Base-by-base conservation (phyloP, 1,284 basidiomycete genomes). In the Dichomitus squalens region DNA sequence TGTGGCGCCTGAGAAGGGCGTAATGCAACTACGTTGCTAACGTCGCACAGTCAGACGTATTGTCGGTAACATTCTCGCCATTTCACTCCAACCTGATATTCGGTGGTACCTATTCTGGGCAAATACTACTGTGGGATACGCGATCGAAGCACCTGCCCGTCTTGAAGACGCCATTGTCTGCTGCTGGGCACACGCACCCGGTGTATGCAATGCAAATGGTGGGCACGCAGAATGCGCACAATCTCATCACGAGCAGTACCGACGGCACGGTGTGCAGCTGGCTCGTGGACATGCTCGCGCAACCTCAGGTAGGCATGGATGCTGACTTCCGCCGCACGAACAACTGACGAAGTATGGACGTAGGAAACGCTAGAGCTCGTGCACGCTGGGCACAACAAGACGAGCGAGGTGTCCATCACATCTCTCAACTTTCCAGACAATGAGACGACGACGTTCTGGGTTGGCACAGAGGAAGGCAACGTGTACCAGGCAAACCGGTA, bases 81-180 rank as follows among this genome's bases (percentile, higher is more conserved):
- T 99, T 98, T 75, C 96, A 99, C 72, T 93, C 97, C 0, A 98
- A 97, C 65, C 85, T 99, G 7, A 85, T 99, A 40, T 96, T 98
- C 64, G 97, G 97, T 51, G 97, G 97, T 11, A 98, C 96, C 11
- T 98, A 99, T 72, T 96, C 95, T 27, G 97, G 97, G 7, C 97
- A 99, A 76, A 96, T 99, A 55, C 77, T 99, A 36, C 82, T 99
- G 1, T 99, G 97, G 97, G 96, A 99, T 72, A 98, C 96, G n/a
- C 86, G 96, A 44, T 93, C 95, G 0, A 95, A 96, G 67, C 93
- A 96, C 68, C 77, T 98, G 5, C 96, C 97, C 0, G 94, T 98
- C 1, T 81, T 98, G 58, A 99, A 98, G 76, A 97, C 96, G 4
- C 97, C 97, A 0, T 76, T 99, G 43, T 96, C 94, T 6, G 93